Evolutionary conservation across 345 rosid species (phyloP).

Genomic region (Gossypium raimondii): DNA sequence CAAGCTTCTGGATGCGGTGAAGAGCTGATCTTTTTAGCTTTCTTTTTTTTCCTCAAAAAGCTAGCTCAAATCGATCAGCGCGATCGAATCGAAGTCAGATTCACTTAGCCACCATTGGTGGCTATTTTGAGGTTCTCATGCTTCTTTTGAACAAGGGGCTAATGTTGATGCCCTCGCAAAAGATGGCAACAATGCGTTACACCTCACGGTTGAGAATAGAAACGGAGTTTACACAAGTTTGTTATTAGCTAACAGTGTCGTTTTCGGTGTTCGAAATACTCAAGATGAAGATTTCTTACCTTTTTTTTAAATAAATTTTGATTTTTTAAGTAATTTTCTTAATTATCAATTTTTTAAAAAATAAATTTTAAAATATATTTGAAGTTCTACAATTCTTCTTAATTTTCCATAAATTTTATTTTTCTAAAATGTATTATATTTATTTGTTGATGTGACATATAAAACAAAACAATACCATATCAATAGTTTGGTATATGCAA

Average conservation of each 20-base stretch:
- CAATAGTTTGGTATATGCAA: too few relatives aligned
- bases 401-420: accelerated
- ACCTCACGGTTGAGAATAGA: conserved; percentile 42
- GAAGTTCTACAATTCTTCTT: too few relatives aligned
- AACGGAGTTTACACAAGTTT: conserved; percentile 41
- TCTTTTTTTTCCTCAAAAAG: conserved; percentile 30
- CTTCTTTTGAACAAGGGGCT: conserved; percentile 51
- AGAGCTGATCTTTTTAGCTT: conserved; percentile 45
- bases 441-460: too few relatives aligned
- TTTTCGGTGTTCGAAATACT: conserved; percentile 21
- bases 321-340: too few relatives aligned
- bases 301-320: too few relatives aligned
- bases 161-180: conserved; percentile 33
- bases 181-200: conserved; percentile 50
- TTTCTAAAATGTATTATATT: too few relatives aligned
- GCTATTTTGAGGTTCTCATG: conserved; percentile 45
- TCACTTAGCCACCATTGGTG: conserved; percentile 42
- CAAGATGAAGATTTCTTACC: conserved; percentile 16
- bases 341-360: too few relatives aligned
- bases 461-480: too few relatives aligned
- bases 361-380: too few relatives aligned
- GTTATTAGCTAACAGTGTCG: conserved; percentile 38
- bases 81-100: conserved; percentile 42
- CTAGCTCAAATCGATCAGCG: conserved; percentile 38
- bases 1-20: conserved; percentile 43